Conservation (phyloP, 2,329 filamentous ascomycete genomes). For the Malbranchea cinnamomea region DNA sequence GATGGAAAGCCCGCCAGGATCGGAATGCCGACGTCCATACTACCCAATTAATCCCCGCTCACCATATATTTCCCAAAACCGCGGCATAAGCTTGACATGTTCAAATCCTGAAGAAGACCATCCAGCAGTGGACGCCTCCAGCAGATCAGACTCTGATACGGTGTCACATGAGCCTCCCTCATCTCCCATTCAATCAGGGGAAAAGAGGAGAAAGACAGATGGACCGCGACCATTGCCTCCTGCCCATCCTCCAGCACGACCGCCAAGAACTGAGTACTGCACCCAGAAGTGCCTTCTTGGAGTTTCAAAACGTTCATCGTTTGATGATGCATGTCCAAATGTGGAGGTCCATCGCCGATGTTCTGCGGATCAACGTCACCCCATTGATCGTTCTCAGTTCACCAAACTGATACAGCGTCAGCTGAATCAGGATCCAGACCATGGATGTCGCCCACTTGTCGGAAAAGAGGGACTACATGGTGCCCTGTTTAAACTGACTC, state of each 20-base stretch:
- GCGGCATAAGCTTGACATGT: neutral
- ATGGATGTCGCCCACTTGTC: constrained; percentile 3
- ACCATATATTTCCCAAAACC: constrained; percentile 2
- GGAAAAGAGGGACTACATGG: constrained; percentile 3
- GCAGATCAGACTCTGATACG: neutral
- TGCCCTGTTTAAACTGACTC: constrained; percentile 5
- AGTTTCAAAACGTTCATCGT: too few species aligned
- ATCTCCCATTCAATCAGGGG: neutral
- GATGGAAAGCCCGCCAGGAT: neutral
- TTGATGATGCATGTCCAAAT: constrained; percentile 28
- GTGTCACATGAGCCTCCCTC: constrained; percentile 1
- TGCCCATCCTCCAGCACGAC: neutral
- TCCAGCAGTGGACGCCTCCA: constrained; percentile 2
- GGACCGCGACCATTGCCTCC: neutral
- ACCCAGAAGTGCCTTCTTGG: constrained; percentile 6
- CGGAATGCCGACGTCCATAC: neutral
- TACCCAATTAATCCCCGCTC: constrained; percentile 2
- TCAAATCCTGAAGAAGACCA: too few species aligned
- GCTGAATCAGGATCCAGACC: constrained; percentile 4
- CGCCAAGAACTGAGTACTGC: constrained; percentile 1
- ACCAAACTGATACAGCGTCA: constrained; percentile 4
- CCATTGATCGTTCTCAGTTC: constrained; percentile 1
- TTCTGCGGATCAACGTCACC: constrained; percentile 10
- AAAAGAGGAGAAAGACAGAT: constrained; percentile 1
- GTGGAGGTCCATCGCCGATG: constrained; percentile 19